Evolutionary conservation across 495 filamentous ascomycete species (phyloP), one percentile per base, ranked within the genome.

Genomic region (Aspergillus bridgeri): DNA sequence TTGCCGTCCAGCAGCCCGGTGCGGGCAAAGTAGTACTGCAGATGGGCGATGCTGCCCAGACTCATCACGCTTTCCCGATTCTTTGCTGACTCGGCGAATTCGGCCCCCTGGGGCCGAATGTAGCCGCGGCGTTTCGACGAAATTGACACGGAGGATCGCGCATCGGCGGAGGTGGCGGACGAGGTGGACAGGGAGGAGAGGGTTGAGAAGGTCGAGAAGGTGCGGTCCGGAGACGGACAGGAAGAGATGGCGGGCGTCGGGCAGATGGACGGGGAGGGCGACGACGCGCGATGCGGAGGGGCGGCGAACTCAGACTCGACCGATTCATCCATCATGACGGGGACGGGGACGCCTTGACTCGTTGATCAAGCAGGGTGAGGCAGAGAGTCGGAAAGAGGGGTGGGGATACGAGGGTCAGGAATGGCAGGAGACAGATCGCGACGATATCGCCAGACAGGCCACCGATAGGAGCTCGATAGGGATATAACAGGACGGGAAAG

Each of bases 1-100:
- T 96, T 97, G 38, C 93, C 92, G 65, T 98, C 94, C 48, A 98
- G 71, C 51, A 98, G 71, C 3, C 94, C 94, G 3, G 94, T 98
- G 51, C 95, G 81, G 42, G 94, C 93, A 70, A 98, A 98, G 70
- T 98, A 98, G 71, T 98, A 96, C 66, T 98, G 94, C 63, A 98
- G 75, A 75, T 98, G 94, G 48, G 92, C 91, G 64, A 98, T 98
- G 67, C 92, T 96, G 22, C 94, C 94, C 59, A 98, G 74, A 67
- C 89, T 96, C 81, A 97, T 86, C 54, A 98, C 94, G 64, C 91
- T 96, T 60, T 98, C 92, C 57, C 94, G 79, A 46, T 90, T 88
- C 60, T 84, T 84, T 51, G 94, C 94, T 33, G 94, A 98, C 25
- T 87, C 87, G 11, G 94, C 89, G 70, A 98, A 98, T 63, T 90